Conservation (phyloP, 805 yeast species). For the Barnettozyma vustinii region DNA sequence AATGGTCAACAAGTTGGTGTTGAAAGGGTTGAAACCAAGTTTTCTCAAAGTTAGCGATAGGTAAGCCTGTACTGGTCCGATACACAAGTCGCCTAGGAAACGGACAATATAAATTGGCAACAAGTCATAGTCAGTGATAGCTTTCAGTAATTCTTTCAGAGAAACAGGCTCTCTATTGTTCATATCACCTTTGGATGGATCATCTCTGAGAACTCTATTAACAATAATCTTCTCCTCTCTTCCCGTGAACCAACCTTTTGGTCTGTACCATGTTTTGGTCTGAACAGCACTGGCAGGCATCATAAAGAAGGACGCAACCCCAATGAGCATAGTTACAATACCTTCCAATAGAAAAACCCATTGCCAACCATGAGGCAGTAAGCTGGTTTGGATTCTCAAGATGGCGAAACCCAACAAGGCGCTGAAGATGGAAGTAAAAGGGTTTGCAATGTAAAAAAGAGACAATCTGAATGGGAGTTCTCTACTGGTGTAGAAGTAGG, state of each 20-base stretch:
- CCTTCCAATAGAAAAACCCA: constrained; percentile 69
- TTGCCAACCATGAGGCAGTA: constrained; percentile 52
- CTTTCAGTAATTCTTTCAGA: constrained; percentile 31
- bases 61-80: constrained; percentile 33
- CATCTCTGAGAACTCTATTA: constrained; percentile 55
- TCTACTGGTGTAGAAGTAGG: constrained; percentile 56
- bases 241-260: constrained; percentile 50
- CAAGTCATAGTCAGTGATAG: constrained; percentile 44
- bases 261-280: constrained; percentile 44
- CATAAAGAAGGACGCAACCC: constrained; percentile 38
- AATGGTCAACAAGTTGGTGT: constrained; percentile 45
- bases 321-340: constrained; percentile 47
- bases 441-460: constrained; percentile 53
- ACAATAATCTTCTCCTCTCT: constrained; percentile 54
- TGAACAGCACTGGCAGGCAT: constrained; percentile 57
- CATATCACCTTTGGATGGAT: constrained; percentile 62
- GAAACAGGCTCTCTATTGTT: constrained; percentile 51
- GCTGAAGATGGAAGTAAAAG: constrained; percentile 41
- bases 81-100: constrained; percentile 30
- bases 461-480: constrained; percentile 59
- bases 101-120: constrained; percentile 56
- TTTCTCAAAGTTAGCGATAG: constrained; percentile 41
- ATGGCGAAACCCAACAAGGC: constrained; percentile 51
- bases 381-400: constrained; percentile 43
- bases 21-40: constrained; percentile 47